Conservation (phyloP, 2,329 filamentous ascomycete genomes). For the Thielaviopsis cerberus region DNA sequence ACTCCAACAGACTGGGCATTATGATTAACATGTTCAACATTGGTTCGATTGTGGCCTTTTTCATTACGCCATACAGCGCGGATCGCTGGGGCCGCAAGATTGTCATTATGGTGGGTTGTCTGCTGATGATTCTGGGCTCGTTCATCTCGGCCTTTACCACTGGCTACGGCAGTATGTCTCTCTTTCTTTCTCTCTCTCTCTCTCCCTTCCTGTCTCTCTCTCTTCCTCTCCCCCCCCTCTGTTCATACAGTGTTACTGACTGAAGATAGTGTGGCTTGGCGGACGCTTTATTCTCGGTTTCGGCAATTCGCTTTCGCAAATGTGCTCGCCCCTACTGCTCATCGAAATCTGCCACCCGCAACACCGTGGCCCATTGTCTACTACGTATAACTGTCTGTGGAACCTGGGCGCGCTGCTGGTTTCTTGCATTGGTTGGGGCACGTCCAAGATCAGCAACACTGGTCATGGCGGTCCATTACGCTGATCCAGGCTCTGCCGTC, state of each 20-base stretch:
- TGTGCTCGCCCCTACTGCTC: constrained; percentile 43
- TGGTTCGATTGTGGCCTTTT: constrained; percentile 28
- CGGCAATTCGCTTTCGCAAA: constrained; percentile 45
- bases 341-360: constrained; percentile 51
- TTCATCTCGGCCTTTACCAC: constrained; percentile 25
- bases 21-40: constrained; percentile 35
- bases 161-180: constrained; percentile 24
- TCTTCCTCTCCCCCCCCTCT: neutral
- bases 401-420: constrained; percentile 41
- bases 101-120: constrained; percentile 25
- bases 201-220: neutral
- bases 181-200: neutral
- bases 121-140: constrained; percentile 28
- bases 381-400: constrained; percentile 52
- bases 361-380: constrained; percentile 45
- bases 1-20: constrained; percentile 27
- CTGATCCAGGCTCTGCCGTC: constrained; percentile 46
- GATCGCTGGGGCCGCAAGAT: constrained; percentile 26
- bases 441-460: constrained; percentile 34
- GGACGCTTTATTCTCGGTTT: constrained; percentile 36
- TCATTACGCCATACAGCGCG: constrained; percentile 27
- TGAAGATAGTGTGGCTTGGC: constrained; percentile 20
- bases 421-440: constrained; percentile 45
- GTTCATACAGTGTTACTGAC: neutral
- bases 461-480: constrained; percentile 49